phyloP scores from a whole-genome alignment of 1,284 basidiomycete genomes.

The Ustilago bromivora region DNA sequence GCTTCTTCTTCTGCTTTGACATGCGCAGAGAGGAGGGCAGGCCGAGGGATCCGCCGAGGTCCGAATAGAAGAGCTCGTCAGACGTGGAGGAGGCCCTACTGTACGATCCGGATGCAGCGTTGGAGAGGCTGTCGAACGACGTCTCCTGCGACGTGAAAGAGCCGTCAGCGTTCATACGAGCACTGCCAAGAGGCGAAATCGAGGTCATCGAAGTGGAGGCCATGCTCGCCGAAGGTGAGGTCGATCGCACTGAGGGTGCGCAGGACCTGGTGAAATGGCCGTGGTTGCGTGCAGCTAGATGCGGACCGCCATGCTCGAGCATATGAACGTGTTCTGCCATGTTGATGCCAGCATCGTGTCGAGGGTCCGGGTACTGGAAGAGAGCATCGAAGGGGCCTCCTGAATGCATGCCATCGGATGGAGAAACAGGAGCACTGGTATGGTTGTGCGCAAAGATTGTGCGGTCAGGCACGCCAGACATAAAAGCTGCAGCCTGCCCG shows the following conservation, averaged over 20 bases:
- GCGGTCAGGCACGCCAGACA: constrained; percentile 18
- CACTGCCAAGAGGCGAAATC: constrained; percentile 45
- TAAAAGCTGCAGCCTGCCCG: constrained; percentile 43
- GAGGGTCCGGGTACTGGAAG: constrained; percentile 15
- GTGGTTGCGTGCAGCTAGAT: not conserved
- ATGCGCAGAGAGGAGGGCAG: constrained; percentile 36
- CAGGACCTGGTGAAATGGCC: constrained; percentile 18
- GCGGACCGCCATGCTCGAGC: constrained; percentile 18
- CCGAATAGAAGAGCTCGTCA: constrained; percentile 33
- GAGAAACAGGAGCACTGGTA: constrained; percentile 44
- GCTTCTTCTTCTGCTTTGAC: constrained; percentile 52
- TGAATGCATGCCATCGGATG: constrained; percentile 22
- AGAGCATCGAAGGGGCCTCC: constrained; percentile 12
- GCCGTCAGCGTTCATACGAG: constrained; percentile 40
- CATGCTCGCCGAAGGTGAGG: constrained; percentile 46
- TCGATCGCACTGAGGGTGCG: constrained; percentile 32
- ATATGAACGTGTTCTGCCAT: constrained; percentile 17
- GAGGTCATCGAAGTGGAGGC: constrained; percentile 52
- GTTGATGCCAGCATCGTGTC: constrained; percentile 18
- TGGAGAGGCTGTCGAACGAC: constrained; percentile 50
- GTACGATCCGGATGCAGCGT: constrained; percentile 38
- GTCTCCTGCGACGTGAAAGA: constrained; percentile 52
- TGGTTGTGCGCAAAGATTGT: constrained; percentile 22
- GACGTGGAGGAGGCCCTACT: constrained; percentile 46
- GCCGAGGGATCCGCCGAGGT: constrained; percentile 27